These are phyloP conservation scores for Larix kaempferi DNA, from an alignment of 75 land plant genomes.

Conservation along the genomic window DNA sequence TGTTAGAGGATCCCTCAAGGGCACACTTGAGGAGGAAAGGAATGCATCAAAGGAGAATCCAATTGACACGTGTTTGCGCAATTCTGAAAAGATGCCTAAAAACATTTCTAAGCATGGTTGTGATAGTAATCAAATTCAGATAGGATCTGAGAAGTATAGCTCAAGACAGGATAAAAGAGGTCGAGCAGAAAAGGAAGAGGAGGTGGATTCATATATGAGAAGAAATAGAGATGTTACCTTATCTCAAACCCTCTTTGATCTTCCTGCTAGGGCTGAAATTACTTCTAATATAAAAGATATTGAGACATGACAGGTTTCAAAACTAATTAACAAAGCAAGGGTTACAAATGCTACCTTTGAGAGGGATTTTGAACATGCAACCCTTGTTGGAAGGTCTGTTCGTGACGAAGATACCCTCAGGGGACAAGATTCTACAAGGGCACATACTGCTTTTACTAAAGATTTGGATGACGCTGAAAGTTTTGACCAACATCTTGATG, in stretches of 20 bases:
- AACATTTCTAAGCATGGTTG: neutral
- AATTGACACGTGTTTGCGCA: neutral
- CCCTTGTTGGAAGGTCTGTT: neutral
- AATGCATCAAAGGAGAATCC: neutral
- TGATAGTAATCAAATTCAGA: neutral
- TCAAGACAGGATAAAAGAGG: neutral
- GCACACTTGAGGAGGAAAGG: neutral
- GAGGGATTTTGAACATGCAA: neutral
- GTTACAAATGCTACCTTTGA: neutral
- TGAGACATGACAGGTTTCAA: conserved; percentile 1
- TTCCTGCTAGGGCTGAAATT: conserved; percentile 5
- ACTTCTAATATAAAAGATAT: conserved; percentile 4
- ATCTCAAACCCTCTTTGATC: conserved; percentile 1
- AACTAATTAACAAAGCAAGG: neutral
- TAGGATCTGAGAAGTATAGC: conserved; percentile 2
- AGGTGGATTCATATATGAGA: neutral
- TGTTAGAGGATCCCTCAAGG: neutral
- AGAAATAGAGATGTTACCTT: neutral
- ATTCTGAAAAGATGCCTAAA: conserved; percentile 1
- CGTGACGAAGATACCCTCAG: too few relatives aligned
- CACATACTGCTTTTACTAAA: neutral
- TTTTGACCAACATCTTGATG: conserved; percentile 3
- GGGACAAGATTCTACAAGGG: neutral
- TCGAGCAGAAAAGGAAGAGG: neutral
- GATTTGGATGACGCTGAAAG: conserved; percentile 8